Conservation (phyloP, 1,284 basidiomycete species). For the Thecaphora frezii region DNA sequence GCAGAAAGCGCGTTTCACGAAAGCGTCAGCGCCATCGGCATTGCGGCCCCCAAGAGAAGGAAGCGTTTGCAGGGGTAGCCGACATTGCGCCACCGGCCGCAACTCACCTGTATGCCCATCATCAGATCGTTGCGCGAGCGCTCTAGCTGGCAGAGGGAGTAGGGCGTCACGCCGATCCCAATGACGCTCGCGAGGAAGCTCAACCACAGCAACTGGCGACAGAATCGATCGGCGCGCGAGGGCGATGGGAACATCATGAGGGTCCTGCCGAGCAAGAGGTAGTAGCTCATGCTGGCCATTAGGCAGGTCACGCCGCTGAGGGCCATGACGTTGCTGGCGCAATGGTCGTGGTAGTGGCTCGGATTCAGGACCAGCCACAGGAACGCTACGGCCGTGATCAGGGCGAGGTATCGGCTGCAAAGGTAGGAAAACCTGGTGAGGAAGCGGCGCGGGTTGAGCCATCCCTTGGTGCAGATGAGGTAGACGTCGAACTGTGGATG, state of each 20-base stretch:
- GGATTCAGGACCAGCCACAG: not conserved
- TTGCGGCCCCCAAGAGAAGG: too few relatives aligned
- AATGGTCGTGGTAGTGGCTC: not conserved
- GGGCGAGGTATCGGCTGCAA: not conserved
- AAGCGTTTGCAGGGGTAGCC: too few relatives aligned
- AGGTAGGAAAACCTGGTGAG: not conserved
- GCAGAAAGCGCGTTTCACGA: too few relatives aligned
- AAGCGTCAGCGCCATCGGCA: too few relatives aligned
- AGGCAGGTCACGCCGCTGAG: too few relatives aligned
- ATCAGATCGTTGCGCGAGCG: too few relatives aligned
- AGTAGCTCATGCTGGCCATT: not conserved
- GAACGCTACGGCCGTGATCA: not conserved
- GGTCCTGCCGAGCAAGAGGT: not conserved
- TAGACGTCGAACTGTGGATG: not conserved
- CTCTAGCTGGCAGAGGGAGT: not conserved
- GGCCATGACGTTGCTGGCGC: too few relatives aligned
- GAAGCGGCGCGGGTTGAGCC: not conserved
- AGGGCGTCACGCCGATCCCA: not conserved
- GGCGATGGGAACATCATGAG: not conserved
- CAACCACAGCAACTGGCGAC: not conserved
- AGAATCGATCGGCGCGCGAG: not conserved
- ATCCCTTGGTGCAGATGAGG: not conserved
- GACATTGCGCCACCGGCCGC: too few relatives aligned
- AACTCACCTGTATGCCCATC: too few relatives aligned
- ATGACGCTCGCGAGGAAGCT: not conserved